Percentiles rank a stretch among this genome's conserved stretches.
phyloP scores from a whole-genome alignment of 192 early-diverging fungal species.

The Backusella morwellensis region DNA sequence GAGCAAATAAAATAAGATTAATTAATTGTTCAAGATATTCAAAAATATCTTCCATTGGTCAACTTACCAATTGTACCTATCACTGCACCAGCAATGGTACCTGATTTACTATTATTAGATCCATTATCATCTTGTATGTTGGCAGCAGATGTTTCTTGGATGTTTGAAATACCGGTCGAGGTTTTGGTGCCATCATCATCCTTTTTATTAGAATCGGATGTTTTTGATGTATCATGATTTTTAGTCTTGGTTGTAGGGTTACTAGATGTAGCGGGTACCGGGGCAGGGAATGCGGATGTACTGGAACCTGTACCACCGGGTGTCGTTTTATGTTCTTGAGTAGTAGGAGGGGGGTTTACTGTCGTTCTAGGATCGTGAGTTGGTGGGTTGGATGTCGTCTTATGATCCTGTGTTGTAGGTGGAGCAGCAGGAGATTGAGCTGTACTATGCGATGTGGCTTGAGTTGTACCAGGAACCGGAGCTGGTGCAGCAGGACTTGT shows the following conservation, averaged over 20 bases:
- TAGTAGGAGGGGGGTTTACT: background rate
- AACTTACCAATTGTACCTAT: slow-evolving; percentile 19
- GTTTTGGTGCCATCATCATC: background rate
- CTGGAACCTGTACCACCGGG: background rate
- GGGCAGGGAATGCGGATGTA: background rate
- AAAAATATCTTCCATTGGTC: background rate
- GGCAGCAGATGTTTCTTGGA: background rate
- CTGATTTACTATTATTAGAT: slow-evolving; percentile 13
- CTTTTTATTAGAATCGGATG: slow-evolving; percentile 3
- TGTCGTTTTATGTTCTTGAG: background rate
- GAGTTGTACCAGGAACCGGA: background rate
- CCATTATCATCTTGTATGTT: background rate
- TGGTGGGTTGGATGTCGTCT: background rate
- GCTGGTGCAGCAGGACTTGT: background rate
- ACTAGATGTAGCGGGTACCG: background rate
- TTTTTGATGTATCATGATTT: background rate
- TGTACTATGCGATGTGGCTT: background rate
- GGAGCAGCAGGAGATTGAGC: background rate
- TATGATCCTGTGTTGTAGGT: background rate
- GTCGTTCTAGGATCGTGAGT: background rate
- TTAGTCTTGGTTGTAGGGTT: background rate
- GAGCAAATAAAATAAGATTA: background rate
- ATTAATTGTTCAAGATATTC: background rate
- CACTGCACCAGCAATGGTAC: slow-evolving; percentile 16
- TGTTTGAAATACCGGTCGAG: background rate